Percentiles rank a stretch among this genome's conserved stretches.
phyloP scores from a whole-genome alignment of 306 rosid genomes.

The Trifolium dubium region DNA sequence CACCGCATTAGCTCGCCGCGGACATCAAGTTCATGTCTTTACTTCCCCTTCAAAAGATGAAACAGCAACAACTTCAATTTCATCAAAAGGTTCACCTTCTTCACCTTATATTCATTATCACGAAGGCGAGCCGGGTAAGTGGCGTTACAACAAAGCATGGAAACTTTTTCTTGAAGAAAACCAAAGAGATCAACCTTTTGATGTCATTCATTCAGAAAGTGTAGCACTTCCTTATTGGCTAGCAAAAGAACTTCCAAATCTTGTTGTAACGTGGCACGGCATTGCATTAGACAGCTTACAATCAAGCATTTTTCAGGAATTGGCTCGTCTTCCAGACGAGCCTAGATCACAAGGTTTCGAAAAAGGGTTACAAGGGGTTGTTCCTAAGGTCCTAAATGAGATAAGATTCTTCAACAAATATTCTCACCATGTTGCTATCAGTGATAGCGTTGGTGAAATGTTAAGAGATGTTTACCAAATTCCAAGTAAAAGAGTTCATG shows the following conservation, averaged over 20 bases:
- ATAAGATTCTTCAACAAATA: constrained; percentile 84
- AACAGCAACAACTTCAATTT: constrained; percentile 24
- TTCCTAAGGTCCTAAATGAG: constrained; percentile 82
- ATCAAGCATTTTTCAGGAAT: constrained; percentile 81
- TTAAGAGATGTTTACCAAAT: constrained; percentile 87
- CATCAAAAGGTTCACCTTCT: constrained; percentile 44
- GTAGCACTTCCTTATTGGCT: constrained; percentile 89
- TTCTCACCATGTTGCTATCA: constrained; percentile 84
- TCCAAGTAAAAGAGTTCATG: constrained; percentile 78
- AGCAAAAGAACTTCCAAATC: constrained; percentile 68
- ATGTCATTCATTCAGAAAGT: constrained; percentile 94
- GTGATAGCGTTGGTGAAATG: constrained; percentile 96
- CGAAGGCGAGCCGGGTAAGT: constrained; percentile 83
- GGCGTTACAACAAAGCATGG: constrained; percentile 96
- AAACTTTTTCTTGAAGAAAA: constrained; percentile 74
- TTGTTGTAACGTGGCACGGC: constrained; percentile 97
- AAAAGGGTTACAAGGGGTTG: constrained; percentile 61
- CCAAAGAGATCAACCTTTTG: constrained; percentile 53
- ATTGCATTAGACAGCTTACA: constrained; percentile 91
- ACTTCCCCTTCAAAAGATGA: constrained; percentile 67
- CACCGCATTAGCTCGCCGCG: constrained; percentile 75
- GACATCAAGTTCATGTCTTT: constrained; percentile 85
- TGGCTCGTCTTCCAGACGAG: constrained; percentile 57
- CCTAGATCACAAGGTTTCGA: constrained; percentile 70
- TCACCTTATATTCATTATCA: constrained; percentile 77